phyloP scores from a whole-genome alignment of 306 rosid species.

The Casuarina equisetifolia region DNA sequence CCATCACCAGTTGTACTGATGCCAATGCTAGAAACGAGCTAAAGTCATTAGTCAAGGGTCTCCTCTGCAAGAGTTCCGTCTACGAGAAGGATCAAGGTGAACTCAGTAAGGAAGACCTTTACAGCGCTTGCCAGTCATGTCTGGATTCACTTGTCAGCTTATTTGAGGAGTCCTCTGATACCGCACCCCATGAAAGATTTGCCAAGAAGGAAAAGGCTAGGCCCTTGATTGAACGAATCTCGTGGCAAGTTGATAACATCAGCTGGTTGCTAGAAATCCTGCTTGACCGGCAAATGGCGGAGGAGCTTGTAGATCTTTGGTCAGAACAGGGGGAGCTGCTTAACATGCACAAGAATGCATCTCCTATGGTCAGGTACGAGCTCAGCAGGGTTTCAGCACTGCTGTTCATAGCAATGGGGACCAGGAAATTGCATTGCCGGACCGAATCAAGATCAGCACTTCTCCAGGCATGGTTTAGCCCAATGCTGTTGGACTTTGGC shows the following conservation, averaged over 20 bases:
- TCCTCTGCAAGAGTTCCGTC: constrained; percentile 79
- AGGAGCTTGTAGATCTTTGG: constrained; percentile 79
- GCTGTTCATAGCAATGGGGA: constrained; percentile 73
- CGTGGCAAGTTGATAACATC: constrained; percentile 72
- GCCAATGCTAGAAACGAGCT: constrained; percentile 72
- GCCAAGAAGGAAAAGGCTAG: constrained; percentile 44
- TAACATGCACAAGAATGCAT: constrained; percentile 53
- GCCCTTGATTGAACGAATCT: constrained; percentile 64
- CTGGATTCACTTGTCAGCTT: constrained; percentile 53
- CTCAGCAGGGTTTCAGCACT: constrained; percentile 71
- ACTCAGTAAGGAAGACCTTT: constrained; percentile 66
- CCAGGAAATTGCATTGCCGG: constrained; percentile 72
- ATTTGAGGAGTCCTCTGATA: constrained; percentile 53
- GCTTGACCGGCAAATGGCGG: constrained; percentile 80
- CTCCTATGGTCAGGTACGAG: constrained; percentile 85
- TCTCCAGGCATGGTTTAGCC: constrained; percentile 68
- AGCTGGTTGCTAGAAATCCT: constrained; percentile 83
- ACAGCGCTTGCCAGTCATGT: constrained; percentile 60
- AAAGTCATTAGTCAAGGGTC: constrained; percentile 71
- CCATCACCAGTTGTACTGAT: constrained; percentile 63
- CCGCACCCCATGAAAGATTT: constrained; percentile 27
- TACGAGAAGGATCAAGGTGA: constrained; percentile 71
- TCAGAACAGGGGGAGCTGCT: constrained; percentile 65
- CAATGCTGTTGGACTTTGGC: constrained; percentile 77
- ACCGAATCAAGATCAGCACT: constrained; percentile 61